Conservation (phyloP, 805 yeast genomes). For the Kluyveromyces nonfermentans region DNA sequence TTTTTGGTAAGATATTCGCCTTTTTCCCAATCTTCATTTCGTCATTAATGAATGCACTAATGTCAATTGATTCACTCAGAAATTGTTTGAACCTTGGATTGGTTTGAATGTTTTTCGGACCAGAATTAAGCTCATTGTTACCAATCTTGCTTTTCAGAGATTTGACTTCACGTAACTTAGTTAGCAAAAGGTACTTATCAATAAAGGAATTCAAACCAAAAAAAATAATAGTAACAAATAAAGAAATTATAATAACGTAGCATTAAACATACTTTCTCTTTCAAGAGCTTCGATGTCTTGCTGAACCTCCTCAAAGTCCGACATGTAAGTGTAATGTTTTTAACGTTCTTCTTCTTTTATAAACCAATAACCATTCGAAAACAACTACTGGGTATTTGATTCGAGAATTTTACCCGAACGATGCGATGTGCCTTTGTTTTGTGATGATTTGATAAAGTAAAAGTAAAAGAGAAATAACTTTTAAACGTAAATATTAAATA, state of each 20-base stretch:
- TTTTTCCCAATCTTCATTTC: neutral
- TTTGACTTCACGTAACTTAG: neutral
- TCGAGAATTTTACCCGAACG: too few species aligned
- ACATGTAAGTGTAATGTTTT: constrained; percentile 12
- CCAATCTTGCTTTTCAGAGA: neutral
- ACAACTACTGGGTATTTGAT: too few species aligned
- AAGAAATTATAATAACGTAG: constrained; percentile 13
- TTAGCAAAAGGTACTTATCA: neutral
- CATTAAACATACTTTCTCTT: constrained; percentile 23
- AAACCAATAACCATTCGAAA: too few species aligned
- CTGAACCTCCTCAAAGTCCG: constrained; percentile 23
- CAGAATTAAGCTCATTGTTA: neutral
- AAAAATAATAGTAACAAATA: too few species aligned
- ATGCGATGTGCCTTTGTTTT: too few species aligned
- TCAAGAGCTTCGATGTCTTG: constrained; percentile 31
- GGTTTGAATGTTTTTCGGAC: neutral
- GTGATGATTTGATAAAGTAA: too few species aligned
- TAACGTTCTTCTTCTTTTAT: neutral
- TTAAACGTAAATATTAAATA: too few species aligned
- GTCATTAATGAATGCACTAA: neutral
- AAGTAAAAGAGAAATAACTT: too few species aligned
- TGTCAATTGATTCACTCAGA: neutral
- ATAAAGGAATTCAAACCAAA: too few species aligned
- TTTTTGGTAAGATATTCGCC: neutral
- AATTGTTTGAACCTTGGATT: neutral